Base-by-base conservation (phyloP, 2,329 filamentous ascomycete genomes). In the Mycosphaerella sp. region DNA sequence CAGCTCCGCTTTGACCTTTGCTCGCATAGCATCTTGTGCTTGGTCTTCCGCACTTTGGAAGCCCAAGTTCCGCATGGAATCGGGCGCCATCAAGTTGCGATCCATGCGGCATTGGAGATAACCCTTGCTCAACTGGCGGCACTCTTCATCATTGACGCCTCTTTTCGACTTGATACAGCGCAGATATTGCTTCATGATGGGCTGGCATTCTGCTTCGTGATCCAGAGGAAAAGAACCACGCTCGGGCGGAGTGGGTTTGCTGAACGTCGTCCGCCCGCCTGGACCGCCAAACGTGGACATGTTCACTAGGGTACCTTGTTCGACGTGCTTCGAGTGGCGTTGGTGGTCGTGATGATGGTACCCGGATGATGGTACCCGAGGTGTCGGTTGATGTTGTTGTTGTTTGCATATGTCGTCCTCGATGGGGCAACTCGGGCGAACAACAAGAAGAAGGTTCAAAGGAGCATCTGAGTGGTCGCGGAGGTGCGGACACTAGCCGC, bases 51-150 rank as follows among this genome's bases (percentile, higher is more conserved):
- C 16, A 17, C 16, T 21, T 21, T 56, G 53, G 30, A 95, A 93
- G 0, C 93, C 93, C 36, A 98, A 75, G 66, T 98, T 98, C 70
- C 87, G 89, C 71, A 97, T 93, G 53, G 95, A 87, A 66, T 98
- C 93, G 61, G 81, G 88, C 6, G 90, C 90, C 93, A 98, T 98
- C 28, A 98, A 75, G 66, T 97, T 96, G 89, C 84, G 82, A 62
- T 97, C 91, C 93, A 98, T 98, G 43, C 93, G 82, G 70, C 93
- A 98, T 44, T 81, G 75, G 48, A 98, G 75, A 69, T 98, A 98
- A 27, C 82, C 79, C 73, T 96, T 97, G 54, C 90, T 90, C 49
- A 96, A 72, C 64, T 81, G 75, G 51, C 93, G 84, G 68, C 93
- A 98, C 65, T 88, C 83, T 55, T 87, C 79, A 58, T 93, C 86